Evolutionary conservation across 371 early-diverging fungal species (phyloP).

Genomic region (Mortierella sp.): DNA sequence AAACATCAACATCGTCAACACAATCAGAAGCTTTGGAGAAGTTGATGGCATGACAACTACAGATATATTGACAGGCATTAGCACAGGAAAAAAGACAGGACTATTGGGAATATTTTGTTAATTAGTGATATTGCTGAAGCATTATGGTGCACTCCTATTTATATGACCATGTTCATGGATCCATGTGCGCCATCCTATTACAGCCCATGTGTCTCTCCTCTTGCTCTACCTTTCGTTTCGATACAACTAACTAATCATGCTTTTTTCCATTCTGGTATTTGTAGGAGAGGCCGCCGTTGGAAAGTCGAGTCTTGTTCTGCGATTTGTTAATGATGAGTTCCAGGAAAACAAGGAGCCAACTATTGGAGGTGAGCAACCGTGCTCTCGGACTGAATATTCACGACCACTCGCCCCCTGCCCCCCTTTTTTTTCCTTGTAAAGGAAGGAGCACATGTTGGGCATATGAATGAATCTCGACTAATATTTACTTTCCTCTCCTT

Average conservation of each 20-base stretch:
- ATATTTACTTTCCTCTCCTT: neutral
- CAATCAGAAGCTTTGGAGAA: neutral
- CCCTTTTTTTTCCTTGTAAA: neutral
- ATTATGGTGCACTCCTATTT: neutral
- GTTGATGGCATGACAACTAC: no score
- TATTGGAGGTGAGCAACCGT: constrained; percentile 84
- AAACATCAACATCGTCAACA: neutral
- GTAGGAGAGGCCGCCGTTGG: constrained; percentile 91
- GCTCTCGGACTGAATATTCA: neutral
- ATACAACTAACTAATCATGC: constrained; percentile 1
- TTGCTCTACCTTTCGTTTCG: neutral
- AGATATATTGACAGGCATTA: neutral
- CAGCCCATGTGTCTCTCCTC: neutral
- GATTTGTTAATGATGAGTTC: constrained; percentile 96
- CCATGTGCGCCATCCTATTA: neutral
- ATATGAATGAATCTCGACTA: neutral
- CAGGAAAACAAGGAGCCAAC: constrained; percentile 97
- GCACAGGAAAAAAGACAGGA: constrained; percentile 4
- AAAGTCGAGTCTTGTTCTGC: constrained; percentile 84
- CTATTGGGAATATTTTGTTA: constrained; percentile 29
- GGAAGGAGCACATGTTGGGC: neutral
- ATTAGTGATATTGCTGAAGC: neutral
- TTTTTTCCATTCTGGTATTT: neutral
- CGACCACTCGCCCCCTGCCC: neutral
- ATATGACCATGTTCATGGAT: constrained; percentile 1